Evolutionary conservation across 768 basidiomycete species (phyloP), one percentile per base, ranked within the genome.

Genomic region (Mrakia gelida): DNA sequence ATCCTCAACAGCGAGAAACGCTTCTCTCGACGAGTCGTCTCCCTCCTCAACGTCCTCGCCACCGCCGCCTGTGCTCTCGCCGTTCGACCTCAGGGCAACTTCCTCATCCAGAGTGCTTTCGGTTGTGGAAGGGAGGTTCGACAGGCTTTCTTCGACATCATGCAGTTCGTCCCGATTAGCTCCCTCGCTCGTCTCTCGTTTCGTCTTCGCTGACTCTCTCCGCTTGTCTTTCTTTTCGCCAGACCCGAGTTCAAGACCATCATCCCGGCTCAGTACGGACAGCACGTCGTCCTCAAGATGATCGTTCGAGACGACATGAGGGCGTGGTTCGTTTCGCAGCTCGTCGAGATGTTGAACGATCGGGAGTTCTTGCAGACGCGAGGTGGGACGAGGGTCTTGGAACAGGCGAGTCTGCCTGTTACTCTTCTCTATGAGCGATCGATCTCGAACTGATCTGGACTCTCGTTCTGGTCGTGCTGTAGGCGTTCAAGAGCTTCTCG

Each of bases 251-350:
- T 72, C 52, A 56, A 49, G 45, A 56, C 71, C 23, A 73, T 52
- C 54, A 59, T 56, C 52, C 21, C 52, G 0, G 54, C 72, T n/a
- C 49, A 54, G 34, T 73, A 73, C 26, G 72, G 54, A 5, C 26
- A n/a, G 5, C 72, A 73, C 56, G 54, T 59, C 72, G 34, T 61
- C 52, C 72, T 73, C 34, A 49, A 73, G 56, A 73, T 73, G 72
- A 70, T 70, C 38, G 67, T 70, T 38, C 67, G 67, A 70, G 67
- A 70, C 67, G 67, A 70, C 67, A 70, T 70, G 67, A 16, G 67
- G 18, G 38, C 34, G 16, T 70, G 41, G 67, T 45, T 70, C 41
- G 67, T 70, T 10, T 16, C 1, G 18, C 3, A n/a, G 6, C 38
- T 70, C 21, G 67, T 70, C 67, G 67, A 70, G 34, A 8, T 70